A percentile compares a stretch with the other conserved stretches of the same genome.
These are phyloP conservation scores for Cystobasidiaceae sp. DNA, from an alignment of 1,284 basidiomycete genomes.

Conservation along the genomic window DNA sequence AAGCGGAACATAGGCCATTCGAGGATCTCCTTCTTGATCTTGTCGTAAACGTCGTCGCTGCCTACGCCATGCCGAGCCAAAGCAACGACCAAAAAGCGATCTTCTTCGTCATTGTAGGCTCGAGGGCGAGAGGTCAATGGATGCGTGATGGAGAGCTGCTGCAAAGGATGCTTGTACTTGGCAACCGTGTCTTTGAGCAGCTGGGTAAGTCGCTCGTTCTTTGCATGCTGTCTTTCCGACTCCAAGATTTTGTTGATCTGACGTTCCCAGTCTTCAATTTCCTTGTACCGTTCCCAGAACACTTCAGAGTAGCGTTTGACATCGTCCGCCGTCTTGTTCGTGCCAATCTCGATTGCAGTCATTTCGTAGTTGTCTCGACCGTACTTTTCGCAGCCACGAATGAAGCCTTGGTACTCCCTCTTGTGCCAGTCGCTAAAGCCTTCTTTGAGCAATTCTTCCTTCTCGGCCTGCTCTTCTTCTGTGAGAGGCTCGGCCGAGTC, in stretches of 20 bases:
- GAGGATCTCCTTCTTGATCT: constrained; percentile 92
- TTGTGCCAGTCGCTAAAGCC: constrained; percentile 83
- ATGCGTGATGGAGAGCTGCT: constrained; percentile 88
- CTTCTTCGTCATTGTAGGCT: constrained; percentile 93
- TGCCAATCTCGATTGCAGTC: constrained; percentile 77
- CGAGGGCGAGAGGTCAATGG: constrained; percentile 87
- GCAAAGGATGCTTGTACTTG: constrained; percentile 80
- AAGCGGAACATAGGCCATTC: constrained; percentile 87
- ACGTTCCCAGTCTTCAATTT: constrained; percentile 77
- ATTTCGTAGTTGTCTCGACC: constrained; percentile 70
- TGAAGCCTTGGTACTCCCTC: constrained; percentile 87
- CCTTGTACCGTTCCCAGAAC: constrained; percentile 86
- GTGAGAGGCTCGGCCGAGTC: constrained; percentile 71
- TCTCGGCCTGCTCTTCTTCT: constrained; percentile 73
- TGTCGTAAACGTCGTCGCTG: constrained; percentile 86
- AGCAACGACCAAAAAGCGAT: constrained; percentile 87
- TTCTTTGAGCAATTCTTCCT: constrained; percentile 68
- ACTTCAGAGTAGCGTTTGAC: constrained; percentile 75
- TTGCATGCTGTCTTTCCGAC: constrained; percentile 57
- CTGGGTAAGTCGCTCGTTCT: constrained; percentile 36
- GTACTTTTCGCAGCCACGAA: constrained; percentile 75
- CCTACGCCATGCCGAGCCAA: constrained; percentile 88
- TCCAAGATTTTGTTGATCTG: constrained; percentile 74
- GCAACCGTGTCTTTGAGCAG: constrained; percentile 71
- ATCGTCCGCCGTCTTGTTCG: constrained; percentile 70